Evolutionary conservation across 2,329 filamentous ascomycete species (phyloP), one percentile per base, ranked within the genome.

Genomic region (Cladosporium sphaerospermum): DNA sequence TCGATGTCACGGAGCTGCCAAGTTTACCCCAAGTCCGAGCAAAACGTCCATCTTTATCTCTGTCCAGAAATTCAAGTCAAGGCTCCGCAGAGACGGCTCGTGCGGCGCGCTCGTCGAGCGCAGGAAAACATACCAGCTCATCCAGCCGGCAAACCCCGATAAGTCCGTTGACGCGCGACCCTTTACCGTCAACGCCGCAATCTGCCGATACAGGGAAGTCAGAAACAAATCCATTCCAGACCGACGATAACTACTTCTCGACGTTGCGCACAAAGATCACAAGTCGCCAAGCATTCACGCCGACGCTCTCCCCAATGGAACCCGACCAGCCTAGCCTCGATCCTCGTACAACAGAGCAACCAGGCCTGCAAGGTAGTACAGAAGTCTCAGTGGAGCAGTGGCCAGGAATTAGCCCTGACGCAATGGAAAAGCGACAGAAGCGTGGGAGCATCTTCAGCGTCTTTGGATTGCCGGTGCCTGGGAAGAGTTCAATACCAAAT

Each of bases 371-470:
- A n/a, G 5, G 28, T 14, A 28, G 23, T 28, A 1, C 4, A 8
- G 40, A 44, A 51, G 2, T 2, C 6, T 28, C 44, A 9, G 31
- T 28, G 6, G 48, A 51, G 9, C 32, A 19, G 2, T 39, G 48
- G 48, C 40, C 42, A 14, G 23, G 4, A 14, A 47, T 36, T 16
- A 53, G 34, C 31, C 28, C 8, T 14, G 50, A 47, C 2, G 36
- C 50, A 8, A 11, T 53, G 8, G 36, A 42, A 11, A 54, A 54
- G 33, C 42, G 52, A 37, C 54, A 59, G n/a, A 59, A 56, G 43
- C 54, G 54, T 7, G 59, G 57, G 28, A 50, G 56, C 9, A 51
- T 62, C 3, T 57, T 59, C 46, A 56, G 50, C 14, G 28, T 61
- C 2, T 62, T 62, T 13, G 53, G 59, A 2, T 55, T 56, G 50